Percentiles rank a stretch among this genome's conserved stretches.
phyloP scores from a whole-genome alignment of 768 basidiomycete species.

The Tylopilus balloui region DNA sequence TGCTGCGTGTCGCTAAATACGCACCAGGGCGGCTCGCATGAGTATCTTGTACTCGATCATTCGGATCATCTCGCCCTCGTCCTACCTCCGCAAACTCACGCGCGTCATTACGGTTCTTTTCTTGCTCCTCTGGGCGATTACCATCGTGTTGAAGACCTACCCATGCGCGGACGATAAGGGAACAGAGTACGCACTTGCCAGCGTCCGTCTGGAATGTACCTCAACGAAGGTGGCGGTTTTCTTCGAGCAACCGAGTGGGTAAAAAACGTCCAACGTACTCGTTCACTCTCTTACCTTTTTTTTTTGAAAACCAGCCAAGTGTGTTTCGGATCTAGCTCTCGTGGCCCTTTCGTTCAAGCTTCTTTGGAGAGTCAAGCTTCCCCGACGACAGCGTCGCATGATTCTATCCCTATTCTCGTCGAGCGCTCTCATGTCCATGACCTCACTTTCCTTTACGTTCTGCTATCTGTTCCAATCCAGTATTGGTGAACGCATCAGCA shows the following conservation, averaged over 20 bases:
- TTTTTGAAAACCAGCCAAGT: constrained; percentile 3
- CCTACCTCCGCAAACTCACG: neutral
- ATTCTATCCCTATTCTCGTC: constrained; percentile 12
- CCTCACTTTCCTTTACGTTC: constrained; percentile 1
- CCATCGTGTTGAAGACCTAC: neutral
- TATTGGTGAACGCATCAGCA: neutral
- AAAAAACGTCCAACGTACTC: neutral
- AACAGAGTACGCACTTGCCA: too few species aligned
- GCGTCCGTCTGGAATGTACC: neutral
- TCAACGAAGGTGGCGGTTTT: neutral
- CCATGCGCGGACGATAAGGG: too few species aligned
- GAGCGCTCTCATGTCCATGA: constrained; percentile 6
- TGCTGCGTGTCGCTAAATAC: neutral
- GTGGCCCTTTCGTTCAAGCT: constrained; percentile 9
- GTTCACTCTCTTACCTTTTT: neutral
- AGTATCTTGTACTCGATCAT: neutral
- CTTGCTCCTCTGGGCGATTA: neutral
- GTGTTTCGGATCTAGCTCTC: neutral
- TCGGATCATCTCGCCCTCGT: neutral
- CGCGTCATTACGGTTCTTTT: neutral
- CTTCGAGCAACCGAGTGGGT: constrained; percentile 7
- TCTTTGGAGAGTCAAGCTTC: constrained; percentile 15
- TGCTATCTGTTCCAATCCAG: neutral
- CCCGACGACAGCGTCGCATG: constrained; percentile 15
- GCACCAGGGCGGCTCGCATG: neutral